Evolutionary conservation across 495 filamentous ascomycete genomes (phyloP), one percentile per base, ranked within the genome.

Genomic region (Podospora anserina): DNA sequence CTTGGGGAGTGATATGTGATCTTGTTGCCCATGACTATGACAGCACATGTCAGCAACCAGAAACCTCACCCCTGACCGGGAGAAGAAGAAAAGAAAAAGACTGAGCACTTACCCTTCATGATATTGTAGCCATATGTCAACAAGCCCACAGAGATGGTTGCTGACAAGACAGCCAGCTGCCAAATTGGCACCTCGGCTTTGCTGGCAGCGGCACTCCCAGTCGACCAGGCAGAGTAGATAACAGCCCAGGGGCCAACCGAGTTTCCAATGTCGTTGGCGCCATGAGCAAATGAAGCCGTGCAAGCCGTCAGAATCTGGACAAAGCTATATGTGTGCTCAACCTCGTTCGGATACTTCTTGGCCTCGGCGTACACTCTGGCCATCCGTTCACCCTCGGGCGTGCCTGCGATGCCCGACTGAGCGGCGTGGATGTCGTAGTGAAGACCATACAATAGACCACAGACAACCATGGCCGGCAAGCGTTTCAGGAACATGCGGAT

Each of bases 251-350:
- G 89, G 13, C 91, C 91, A 67, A 92, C 87, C 4, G 91, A 88
- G 80, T 92, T 92, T 39, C 87, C 83, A 66, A 94, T 86, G 76
- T 94, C 91, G 77, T 94, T 94, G 72, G 90, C 88, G 64, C 91
- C 91, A 79, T 94, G 91, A 2, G 90, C 88, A 66, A 94, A 91
- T 2, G 89, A 92, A 5, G 89, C 88, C 27, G 89, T 91, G 77
- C 86, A 87, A 63, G 91, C 91, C 19, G 89, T 92, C 58, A 91
- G 69, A 67, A 93, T 77, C 81, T 94, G 91, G 68, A 91, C 78
- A 80, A 90, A 92, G 19, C 89, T 89, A 79, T 89, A 93, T 39
- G 85, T 84, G 78, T 92, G 86, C 80, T 93, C 91, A 72, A 88
- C 89, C 72, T 90, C 85, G 79, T 92, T 92, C 78, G 88, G 83